Evolutionary conservation across 2,329 filamentous ascomycete genomes (phyloP).

Genomic region (Xylariales sp.): DNA sequence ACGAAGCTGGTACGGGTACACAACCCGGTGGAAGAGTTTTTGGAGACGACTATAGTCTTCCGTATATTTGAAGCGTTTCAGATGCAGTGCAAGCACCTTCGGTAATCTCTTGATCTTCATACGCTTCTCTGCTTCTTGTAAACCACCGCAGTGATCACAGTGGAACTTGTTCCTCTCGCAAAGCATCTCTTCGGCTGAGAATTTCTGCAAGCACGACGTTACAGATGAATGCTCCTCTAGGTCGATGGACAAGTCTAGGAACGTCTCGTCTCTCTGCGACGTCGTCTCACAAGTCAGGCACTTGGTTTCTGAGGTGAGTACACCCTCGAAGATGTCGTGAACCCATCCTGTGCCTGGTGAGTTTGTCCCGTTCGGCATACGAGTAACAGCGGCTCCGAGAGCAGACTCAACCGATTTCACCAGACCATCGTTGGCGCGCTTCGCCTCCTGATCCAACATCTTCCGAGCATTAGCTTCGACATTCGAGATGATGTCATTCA

Average conservation of each 20-base stretch:
- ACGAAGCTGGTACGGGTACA: constrained; percentile 93
- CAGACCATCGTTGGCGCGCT: constrained; percentile 37
- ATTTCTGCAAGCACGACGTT: constrained; percentile 89
- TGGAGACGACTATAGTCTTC: constrained; percentile 90
- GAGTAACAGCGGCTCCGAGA: constrained; percentile 33
- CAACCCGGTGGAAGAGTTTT: constrained; percentile 93
- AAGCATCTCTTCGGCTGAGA: constrained; percentile 97
- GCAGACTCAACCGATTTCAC: constrained; percentile 47
- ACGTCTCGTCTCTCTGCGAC: constrained; percentile 92
- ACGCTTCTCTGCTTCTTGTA: constrained; percentile 96
- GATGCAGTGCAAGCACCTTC: constrained; percentile 82
- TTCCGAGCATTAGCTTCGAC: constrained; percentile 82
- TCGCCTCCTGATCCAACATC: constrained; percentile 45
- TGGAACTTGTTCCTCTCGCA: constrained; percentile 99
- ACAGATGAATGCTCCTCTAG: constrained; percentile 93
- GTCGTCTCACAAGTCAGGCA: constrained; percentile 95
- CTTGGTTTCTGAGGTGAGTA: constrained; percentile 90
- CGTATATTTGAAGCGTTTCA: constrained; percentile 98
- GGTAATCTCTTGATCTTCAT: constrained; percentile 98
- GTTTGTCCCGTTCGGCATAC: constrained; percentile 36
- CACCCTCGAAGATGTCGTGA: constrained; percentile 93
- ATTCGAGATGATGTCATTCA: constrained; percentile 95
- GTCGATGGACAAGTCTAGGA: constrained; percentile 93
- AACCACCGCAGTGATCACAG: constrained; percentile 91
- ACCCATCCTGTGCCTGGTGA: constrained; percentile 79